Base-by-base conservation (phyloP, 352 stramenopile species). In the Pythium grandisporangium region DNA sequence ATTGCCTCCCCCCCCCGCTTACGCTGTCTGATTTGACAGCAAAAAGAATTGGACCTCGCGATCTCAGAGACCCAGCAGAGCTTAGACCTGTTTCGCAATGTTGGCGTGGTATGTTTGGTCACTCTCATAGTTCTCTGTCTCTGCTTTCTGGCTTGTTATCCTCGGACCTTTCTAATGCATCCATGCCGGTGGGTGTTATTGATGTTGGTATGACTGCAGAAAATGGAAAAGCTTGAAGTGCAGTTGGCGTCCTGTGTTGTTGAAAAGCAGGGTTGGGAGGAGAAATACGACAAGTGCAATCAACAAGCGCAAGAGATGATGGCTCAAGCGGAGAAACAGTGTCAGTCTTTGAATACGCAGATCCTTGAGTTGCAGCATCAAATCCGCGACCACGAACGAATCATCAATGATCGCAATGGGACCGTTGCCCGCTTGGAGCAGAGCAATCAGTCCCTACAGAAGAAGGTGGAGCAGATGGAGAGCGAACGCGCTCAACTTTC, bases 231-330 rank as follows among this genome's bases (percentile, higher is more conserved):
- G 30, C 63, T 73, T 17, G 68, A 85, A 48, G 37, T 82, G 16
- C 54, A 89, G 41, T 47, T 83, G 19, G 65, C 68, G 13, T 61
- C 58, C 2, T 51, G 58, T 21, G 58, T 66, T 33, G 66, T 84
- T 16, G 64, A 89, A 37, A 84, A 83, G 37, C 75, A 89, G 44
- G 54, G 59, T 17, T 87, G 72, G 78, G 78, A 91, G 42, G 75
- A 90, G 30, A 87, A 90, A 23, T 85, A 80, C 34, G 50, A 77
- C 29, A 67, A 80, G 20, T 58, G 58, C 3, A 53, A 56, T 6
- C 66, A 73, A 14, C 69, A 86, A 44, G 56, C 67, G 8, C 66
- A 84, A 29, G 43, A 53, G 3, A 47, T 82, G 2, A 77, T 69
- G 30, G 66, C 64, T 30, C 61, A 76, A 17, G 70, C 66, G 2